Percentiles rank a stretch among this genome's conserved stretches.
Conservation (phyloP, 1,284 basidiomycete species). For the Ceratobasidium sp. region DNA sequence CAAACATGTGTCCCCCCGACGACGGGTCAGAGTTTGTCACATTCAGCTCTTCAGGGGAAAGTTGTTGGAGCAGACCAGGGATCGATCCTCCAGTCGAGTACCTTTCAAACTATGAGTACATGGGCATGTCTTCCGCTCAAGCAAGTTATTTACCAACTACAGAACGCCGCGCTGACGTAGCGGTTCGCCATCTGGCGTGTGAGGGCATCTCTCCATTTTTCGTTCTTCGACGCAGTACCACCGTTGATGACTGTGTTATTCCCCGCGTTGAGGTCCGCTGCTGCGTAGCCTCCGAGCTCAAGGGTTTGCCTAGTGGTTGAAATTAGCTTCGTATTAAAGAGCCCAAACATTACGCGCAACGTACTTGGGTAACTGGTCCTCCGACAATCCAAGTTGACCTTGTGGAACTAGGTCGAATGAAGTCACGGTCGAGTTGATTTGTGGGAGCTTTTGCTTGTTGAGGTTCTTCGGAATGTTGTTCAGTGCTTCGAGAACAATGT, state of each 20-base stretch:
- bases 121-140: background rate
- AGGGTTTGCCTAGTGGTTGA: slow-evolving; percentile 57
- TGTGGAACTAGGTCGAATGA: slow-evolving; percentile 71
- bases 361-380: slow-evolving; percentile 65
- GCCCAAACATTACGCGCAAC: background rate
- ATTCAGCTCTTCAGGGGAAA: slow-evolving; percentile 74
- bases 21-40: slow-evolving; percentile 57
- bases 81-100: slow-evolving; percentile 83
- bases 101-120: slow-evolving; percentile 51
- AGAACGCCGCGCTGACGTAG: slow-evolving; percentile 80
- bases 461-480: slow-evolving; percentile 72
- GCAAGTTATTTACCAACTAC: slow-evolving; percentile 72
- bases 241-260: slow-evolving; percentile 72
- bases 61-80: slow-evolving; percentile 65
- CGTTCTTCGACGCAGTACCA: slow-evolving; percentile 46
- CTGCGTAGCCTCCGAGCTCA: slow-evolving; percentile 52
- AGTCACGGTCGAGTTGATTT: slow-evolving; percentile 57
- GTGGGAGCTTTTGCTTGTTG: slow-evolving; percentile 59
- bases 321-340: background rate
- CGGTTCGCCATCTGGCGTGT: slow-evolving; percentile 77
- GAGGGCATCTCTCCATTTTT: slow-evolving; percentile 70
- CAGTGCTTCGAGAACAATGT: slow-evolving; percentile 80
- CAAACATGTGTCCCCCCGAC: slow-evolving; percentile 73
- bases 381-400: slow-evolving; percentile 73
- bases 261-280: slow-evolving; percentile 64